These are phyloP conservation scores for Coniferiporia weirii DNA, from an alignment of 1,284 basidiomycete genomes.

Conservation along the genomic window DNA sequence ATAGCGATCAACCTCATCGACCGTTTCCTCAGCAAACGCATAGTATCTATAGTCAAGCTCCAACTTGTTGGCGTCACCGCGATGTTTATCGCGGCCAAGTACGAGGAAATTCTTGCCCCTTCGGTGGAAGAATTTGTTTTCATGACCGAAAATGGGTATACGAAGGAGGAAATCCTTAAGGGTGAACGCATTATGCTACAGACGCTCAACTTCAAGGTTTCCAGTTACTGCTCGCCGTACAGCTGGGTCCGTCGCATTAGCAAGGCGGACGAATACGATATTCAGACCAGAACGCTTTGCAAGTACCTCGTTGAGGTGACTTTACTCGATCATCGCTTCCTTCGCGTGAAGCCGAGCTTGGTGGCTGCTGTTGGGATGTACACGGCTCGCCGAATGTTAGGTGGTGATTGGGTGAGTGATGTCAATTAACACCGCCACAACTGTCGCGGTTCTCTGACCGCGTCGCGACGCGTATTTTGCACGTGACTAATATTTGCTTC, in stretches of 20 bases:
- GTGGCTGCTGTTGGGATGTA: conserved; percentile 99
- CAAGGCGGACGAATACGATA: conserved; percentile 98
- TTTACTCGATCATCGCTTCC: conserved; percentile 88
- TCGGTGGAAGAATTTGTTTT: conserved; percentile 94
- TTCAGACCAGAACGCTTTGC: conserved; percentile 94
- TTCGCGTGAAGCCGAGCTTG: conserved; percentile 90
- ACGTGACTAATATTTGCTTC: conserved; percentile 44
- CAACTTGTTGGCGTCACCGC: conserved; percentile 97
- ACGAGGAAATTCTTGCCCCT: conserved; percentile 96
- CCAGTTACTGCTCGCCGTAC: conserved; percentile 98
- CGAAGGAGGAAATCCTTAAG: conserved; percentile 94
- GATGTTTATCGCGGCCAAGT: conserved; percentile 97
- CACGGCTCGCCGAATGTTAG: conserved; percentile 86
- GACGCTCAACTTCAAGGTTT: conserved; percentile 93
- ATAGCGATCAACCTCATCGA: conserved; percentile 97
- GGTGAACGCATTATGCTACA: conserved; percentile 94
- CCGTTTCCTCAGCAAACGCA: conserved; percentile 90
- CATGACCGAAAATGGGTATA: conserved; percentile 95
- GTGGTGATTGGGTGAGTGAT: conserved; percentile 84
- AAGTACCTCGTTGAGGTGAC: conserved; percentile 99
- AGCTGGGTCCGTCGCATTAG: conserved; percentile 99
- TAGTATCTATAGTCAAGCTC: conserved; percentile 91
- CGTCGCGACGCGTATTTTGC: conserved; percentile 25
- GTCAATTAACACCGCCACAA: conserved; percentile 15
- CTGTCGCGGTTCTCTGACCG: background rate